Evolutionary conservation across 768 basidiomycete genomes (phyloP).

Genomic region (Boletus vermiculosoides): DNA sequence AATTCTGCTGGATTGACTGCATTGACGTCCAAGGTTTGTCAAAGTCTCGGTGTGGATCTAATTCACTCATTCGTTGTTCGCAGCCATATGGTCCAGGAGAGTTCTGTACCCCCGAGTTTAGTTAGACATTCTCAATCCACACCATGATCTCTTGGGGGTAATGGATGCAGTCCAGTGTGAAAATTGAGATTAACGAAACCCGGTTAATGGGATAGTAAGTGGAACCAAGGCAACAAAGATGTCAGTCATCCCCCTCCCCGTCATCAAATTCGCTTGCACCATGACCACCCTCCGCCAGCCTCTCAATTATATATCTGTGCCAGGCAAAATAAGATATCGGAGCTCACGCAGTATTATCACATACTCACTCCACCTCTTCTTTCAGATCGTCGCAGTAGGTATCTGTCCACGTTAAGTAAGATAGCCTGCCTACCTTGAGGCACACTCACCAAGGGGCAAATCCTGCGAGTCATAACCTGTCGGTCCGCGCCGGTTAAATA

Average conservation of each 20-base stretch:
- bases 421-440: background rate
- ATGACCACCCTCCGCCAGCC: conserved; percentile 71
- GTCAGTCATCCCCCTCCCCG: conserved; percentile 79
- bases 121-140: conserved; percentile 40
- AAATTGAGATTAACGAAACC: background rate
- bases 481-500: conserved; percentile 2
- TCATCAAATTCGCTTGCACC: conserved; percentile 75
- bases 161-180: background rate
- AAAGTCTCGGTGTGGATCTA: background rate
- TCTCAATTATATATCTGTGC: conserved; percentile 63
- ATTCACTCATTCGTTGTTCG: conserved; percentile 13
- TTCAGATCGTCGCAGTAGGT: conserved; percentile 83
- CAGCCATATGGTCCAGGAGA: conserved; percentile 95
- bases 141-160: background rate
- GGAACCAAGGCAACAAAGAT: background rate
- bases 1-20: conserved; percentile 90
- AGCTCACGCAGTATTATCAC: background rate
- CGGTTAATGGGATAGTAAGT: background rate
- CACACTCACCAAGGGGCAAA: conserved; percentile 69
- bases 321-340: conserved; percentile 9
- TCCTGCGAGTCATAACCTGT: conserved; percentile 62
- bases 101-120: conserved; percentile 82
- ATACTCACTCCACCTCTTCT: conserved; percentile 76
- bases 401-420: conserved; percentile 41
- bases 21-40: conserved; percentile 65